phyloP scores from a whole-genome alignment of 1,284 basidiomycete species.

The Microbotryum silenes-acaulis region DNA sequence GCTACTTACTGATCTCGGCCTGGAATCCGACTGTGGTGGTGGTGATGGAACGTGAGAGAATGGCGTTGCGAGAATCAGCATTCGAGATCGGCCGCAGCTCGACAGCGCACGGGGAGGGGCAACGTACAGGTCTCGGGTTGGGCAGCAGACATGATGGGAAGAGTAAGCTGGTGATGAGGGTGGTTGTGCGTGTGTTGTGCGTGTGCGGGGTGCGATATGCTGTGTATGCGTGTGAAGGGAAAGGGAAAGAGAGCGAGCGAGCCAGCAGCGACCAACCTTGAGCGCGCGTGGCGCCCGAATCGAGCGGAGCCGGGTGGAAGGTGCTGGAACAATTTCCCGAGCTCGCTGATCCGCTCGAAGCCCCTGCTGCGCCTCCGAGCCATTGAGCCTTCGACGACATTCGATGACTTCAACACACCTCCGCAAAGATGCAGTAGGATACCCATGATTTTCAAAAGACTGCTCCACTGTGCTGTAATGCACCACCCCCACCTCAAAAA shows the following conservation, averaged over 20 bases:
- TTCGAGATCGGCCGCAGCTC: neutral
- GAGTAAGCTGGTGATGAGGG: neutral
- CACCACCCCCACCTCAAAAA: too few relatives aligned
- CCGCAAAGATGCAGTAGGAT: too few relatives aligned
- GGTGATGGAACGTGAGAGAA: neutral
- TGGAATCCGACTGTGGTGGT: slow-evolving; percentile 53
- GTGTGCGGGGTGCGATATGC: too few relatives aligned
- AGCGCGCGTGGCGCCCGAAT: too few relatives aligned
- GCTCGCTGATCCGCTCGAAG: too few relatives aligned
- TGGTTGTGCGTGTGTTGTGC: neutral
- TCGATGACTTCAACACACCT: too few relatives aligned
- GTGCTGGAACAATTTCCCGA: too few relatives aligned
- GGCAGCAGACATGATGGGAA: slow-evolving; percentile 10
- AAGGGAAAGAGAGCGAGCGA: neutral
- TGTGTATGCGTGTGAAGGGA: neutral
- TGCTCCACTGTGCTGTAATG: too few relatives aligned
- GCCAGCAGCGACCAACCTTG: neutral
- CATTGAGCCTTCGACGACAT: too few relatives aligned
- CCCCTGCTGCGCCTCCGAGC: too few relatives aligned
- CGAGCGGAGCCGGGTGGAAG: too few relatives aligned
- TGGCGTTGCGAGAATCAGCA: neutral
- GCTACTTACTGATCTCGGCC: slow-evolving; percentile 72
- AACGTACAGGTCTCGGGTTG: slow-evolving; percentile 21
- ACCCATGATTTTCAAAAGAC: too few relatives aligned
- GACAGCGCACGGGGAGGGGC: neutral